Conservation (phyloP, 345 rosid species). For the Linum lewisii region DNA sequence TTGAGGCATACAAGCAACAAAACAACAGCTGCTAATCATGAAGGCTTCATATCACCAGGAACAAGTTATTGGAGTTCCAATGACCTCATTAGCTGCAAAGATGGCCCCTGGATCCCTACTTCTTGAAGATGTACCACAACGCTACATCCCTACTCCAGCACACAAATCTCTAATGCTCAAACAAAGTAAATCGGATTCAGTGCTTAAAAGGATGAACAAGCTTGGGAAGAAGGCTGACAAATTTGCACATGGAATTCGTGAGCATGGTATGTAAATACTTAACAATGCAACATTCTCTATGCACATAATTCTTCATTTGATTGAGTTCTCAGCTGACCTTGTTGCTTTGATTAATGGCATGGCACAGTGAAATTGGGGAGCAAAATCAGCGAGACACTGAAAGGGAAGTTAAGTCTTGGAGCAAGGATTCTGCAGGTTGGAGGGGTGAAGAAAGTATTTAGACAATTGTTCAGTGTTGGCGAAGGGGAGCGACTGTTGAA, state of each 20-base stretch:
- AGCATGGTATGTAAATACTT: slow-evolving; percentile 45
- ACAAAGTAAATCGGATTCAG: slow-evolving; percentile 30
- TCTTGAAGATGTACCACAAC: slow-evolving; percentile 21
- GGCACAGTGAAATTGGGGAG: slow-evolving; percentile 32
- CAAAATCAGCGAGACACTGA: slow-evolving; percentile 34
- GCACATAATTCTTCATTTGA: not conserved
- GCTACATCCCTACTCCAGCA: slow-evolving; percentile 26
- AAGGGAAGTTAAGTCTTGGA: slow-evolving; percentile 40
- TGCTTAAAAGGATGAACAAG: slow-evolving; percentile 34
- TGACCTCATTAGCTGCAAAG: slow-evolving; percentile 19
- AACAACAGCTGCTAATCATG: slow-evolving; percentile 15
- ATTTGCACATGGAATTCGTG: slow-evolving; percentile 38
- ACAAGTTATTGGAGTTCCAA: slow-evolving; percentile 20
- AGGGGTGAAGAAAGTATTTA: slow-evolving; percentile 35
- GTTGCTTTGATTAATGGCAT: not conserved
- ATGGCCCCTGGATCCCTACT: slow-evolving; percentile 12
- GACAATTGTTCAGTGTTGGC: slow-evolving; percentile 24
- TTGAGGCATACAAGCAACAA: not conserved
- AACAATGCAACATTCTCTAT: no score
- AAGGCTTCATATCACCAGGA: slow-evolving; percentile 15
- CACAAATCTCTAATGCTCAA: slow-evolving; percentile 21
- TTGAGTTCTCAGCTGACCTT: no score
- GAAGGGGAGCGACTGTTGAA: slow-evolving; percentile 36
- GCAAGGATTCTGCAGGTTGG: slow-evolving; percentile 34
- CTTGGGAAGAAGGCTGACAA: slow-evolving; percentile 38